Conservation (phyloP, 345 rosid species). For the Durio zibethinus region DNA sequence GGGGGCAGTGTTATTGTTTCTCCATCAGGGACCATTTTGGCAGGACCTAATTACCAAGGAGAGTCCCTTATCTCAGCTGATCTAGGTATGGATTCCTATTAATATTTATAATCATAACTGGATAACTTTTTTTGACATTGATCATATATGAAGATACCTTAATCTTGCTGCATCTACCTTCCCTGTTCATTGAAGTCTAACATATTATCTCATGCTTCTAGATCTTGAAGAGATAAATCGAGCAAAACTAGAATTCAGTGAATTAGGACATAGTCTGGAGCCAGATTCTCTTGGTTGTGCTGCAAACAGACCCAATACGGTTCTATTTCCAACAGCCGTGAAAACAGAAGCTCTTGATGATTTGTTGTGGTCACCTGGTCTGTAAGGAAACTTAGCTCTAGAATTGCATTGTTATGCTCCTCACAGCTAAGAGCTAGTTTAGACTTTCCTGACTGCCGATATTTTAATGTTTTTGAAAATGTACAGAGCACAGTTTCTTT, state of each 20-base stretch:
- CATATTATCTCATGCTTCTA: not conserved
- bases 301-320: not conserved
- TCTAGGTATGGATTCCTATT: not conserved
- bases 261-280: not conserved
- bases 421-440: not conserved
- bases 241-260: constrained; percentile 5
- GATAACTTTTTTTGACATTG: not conserved
- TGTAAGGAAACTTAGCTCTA: not conserved
- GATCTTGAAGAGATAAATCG: constrained; percentile 7
- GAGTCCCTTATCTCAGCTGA: constrained; percentile 8
- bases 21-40: constrained; percentile 11
- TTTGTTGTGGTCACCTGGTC: not conserved
- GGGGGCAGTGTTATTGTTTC: constrained; percentile 15
- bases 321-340: not conserved
- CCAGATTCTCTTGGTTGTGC: not conserved
- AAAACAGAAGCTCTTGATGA: not conserved
- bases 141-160: not conserved
- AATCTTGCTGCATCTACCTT: not conserved
- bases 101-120: not conserved
- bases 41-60: constrained; percentile 9
- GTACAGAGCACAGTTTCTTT: not conserved
- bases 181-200: not conserved
- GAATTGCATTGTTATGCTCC: not conserved
- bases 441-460: not conserved
- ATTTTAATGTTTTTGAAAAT: not conserved